A percentile compares a stretch with the other conserved stretches of the same genome.
Evolutionary conservation across 176 grass and related monocot genomes (phyloP).

Genomic region (Carex myosuroides): DNA sequence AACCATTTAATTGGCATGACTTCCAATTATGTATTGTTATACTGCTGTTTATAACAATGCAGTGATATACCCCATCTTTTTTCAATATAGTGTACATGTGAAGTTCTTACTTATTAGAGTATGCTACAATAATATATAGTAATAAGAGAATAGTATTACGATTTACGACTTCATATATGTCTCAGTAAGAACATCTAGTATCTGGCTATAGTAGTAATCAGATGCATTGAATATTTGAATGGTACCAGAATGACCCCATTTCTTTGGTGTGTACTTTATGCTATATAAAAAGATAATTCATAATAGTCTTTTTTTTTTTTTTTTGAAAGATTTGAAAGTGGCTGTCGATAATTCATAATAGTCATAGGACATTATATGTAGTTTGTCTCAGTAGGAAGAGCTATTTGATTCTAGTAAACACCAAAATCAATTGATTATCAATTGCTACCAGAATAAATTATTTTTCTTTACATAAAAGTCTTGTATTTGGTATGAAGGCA

Average conservation of each 20-base stretch:
- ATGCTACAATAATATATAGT: not conserved
- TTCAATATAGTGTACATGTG: slow-evolving; percentile 10
- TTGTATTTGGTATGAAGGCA: not conserved
- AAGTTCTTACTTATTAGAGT: not conserved
- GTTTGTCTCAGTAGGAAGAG: not conserved
- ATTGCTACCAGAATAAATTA: not conserved
- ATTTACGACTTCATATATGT: not conserved
- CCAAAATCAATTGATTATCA: not conserved
- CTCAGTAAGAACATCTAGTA: not conserved
- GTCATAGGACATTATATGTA: not conserved
- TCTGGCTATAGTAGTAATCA: not conserved
- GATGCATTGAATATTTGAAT: not conserved
- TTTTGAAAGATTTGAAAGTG: no score
- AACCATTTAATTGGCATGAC: slow-evolving; percentile 17
- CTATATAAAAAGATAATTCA: not conserved
- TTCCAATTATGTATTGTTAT: slow-evolving; percentile 11
- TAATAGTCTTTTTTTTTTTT: no score
- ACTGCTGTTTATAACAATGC: slow-evolving; percentile 25
- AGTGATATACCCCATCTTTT: not conserved
- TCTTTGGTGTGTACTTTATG: no score
- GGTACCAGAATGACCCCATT: not conserved
- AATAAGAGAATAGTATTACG: not conserved
- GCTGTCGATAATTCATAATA: not conserved
- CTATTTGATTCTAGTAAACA: not conserved
- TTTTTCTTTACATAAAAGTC: not conserved